Evolutionary conservation across 176 grass and related monocot genomes (phyloP).

Genomic region (Lolium rigidum): DNA sequence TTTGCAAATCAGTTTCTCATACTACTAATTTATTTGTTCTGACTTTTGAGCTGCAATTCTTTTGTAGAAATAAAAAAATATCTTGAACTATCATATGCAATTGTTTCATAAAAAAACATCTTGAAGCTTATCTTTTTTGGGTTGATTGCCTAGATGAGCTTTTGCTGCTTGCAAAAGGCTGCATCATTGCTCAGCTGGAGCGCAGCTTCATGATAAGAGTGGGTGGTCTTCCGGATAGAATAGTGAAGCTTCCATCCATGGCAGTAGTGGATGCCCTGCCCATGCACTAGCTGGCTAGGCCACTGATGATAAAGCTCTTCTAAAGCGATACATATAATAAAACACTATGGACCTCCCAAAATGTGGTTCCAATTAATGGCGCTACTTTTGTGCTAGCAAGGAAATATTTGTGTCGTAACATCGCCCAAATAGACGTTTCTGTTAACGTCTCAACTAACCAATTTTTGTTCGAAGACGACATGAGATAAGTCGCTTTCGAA

Average conservation of each 20-base stretch:
- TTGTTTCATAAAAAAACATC: neutral
- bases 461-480: neutral
- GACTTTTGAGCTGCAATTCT: neutral
- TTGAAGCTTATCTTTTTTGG: neutral
- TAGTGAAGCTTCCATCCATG: slow-evolving; percentile 11
- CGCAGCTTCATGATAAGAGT: slow-evolving; percentile 12
- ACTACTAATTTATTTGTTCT: no score
- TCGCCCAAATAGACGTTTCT: neutral
- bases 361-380: neutral
- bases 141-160: neutral
- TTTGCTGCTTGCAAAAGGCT: neutral
- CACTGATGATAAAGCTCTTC: neutral
- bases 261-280: neutral
- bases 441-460: neutral
- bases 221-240: slow-evolving; percentile 16
- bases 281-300: neutral
- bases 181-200: neutral
- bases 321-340: neutral
- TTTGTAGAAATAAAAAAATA: neutral
- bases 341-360: neutral
- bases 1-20: neutral
- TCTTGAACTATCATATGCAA: neutral
- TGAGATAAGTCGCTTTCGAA: slow-evolving; percentile 6
- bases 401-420: neutral
- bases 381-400: neutral